Evolutionary conservation across 306 rosid species (phyloP).

Genomic region (Morella rubra): DNA sequence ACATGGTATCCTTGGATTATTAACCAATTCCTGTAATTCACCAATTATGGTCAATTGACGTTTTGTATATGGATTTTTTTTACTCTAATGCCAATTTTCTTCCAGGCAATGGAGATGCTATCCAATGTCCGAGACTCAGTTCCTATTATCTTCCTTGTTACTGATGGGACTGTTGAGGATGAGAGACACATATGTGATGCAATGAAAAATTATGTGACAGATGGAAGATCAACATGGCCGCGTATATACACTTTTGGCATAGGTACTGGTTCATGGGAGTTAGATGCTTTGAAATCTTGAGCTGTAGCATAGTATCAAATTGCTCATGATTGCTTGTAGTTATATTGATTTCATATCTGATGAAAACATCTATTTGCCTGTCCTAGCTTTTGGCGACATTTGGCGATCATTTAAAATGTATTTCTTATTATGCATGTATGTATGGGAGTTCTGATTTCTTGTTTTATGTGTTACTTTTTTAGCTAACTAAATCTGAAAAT

Average conservation of each 20-base stretch:
- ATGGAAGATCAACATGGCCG: slow-evolving; percentile 53
- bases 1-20: slow-evolving; percentile 41
- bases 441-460: neutral
- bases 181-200: slow-evolving; percentile 76
- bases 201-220: slow-evolving; percentile 49
- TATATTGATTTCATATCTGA: too few relatives aligned
- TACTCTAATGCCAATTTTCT: neutral
- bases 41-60: neutral
- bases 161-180: slow-evolving; percentile 92
- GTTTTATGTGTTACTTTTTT: neutral
- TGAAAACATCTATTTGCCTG: too few relatives aligned
- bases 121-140: slow-evolving; percentile 48
- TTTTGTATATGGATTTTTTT: neutral
- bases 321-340: neutral
- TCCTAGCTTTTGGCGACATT: neutral
- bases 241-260: slow-evolving; percentile 87
- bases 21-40: neutral
- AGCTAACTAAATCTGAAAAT: slow-evolving; percentile 16
- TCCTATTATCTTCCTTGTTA: slow-evolving; percentile 78
- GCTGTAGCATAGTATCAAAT: slow-evolving; percentile 3
- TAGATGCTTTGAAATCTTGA: slow-evolving; percentile 5
- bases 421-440: slow-evolving; percentile 3
- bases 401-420: neutral
- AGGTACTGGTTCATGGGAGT: slow-evolving; percentile 45
- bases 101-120: slow-evolving; percentile 83